These are phyloP conservation scores for Ascochyta pisi DNA, from an alignment of 2,329 filamentous ascomycete species.

Conservation along the genomic window DNA sequence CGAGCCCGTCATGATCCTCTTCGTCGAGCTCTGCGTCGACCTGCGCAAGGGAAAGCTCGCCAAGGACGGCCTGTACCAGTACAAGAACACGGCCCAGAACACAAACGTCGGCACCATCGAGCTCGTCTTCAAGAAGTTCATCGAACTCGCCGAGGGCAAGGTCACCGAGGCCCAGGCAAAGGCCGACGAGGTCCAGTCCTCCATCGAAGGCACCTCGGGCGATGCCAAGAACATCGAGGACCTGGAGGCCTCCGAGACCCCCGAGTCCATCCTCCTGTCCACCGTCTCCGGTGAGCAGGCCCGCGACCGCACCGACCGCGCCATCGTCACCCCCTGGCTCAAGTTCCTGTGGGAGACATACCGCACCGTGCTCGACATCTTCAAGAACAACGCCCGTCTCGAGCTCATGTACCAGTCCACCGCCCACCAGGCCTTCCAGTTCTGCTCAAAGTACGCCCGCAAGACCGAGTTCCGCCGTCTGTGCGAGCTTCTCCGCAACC, in stretches of 20 bases:
- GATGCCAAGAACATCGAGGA: slow-evolving; percentile 84
- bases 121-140: slow-evolving; percentile 95
- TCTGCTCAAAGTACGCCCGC: slow-evolving; percentile 96
- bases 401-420: slow-evolving; percentile 99
- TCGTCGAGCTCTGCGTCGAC: slow-evolving; percentile 96
- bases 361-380: slow-evolving; percentile 95
- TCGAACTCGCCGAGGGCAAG: slow-evolving; percentile 94
- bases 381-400: slow-evolving; percentile 97
- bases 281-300: slow-evolving; percentile 98
- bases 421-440: slow-evolving; percentile 97
- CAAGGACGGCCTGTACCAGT: slow-evolving; percentile 98
- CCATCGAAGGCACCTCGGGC: slow-evolving; percentile 73
- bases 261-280: slow-evolving; percentile 95
- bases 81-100: slow-evolving; percentile 99
- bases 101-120: slow-evolving; percentile 96
- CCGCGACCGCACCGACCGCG: slow-evolving; percentile 93
- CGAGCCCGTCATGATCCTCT: slow-evolving; percentile 97
- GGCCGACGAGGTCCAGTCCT: slow-evolving; percentile 92
- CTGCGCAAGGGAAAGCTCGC: slow-evolving; percentile 97
- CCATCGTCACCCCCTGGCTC: slow-evolving; percentile 98
- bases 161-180: slow-evolving; percentile 95
- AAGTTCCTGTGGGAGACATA: slow-evolving; percentile 99
- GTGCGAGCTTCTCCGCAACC: slow-evolving; percentile 96
- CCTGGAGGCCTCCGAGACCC: slow-evolving; percentile 95
- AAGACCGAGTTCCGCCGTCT: slow-evolving; percentile 99